phyloP scores from a whole-genome alignment of 1,139 yeast genomes.

The Nematodospora anomalae region DNA sequence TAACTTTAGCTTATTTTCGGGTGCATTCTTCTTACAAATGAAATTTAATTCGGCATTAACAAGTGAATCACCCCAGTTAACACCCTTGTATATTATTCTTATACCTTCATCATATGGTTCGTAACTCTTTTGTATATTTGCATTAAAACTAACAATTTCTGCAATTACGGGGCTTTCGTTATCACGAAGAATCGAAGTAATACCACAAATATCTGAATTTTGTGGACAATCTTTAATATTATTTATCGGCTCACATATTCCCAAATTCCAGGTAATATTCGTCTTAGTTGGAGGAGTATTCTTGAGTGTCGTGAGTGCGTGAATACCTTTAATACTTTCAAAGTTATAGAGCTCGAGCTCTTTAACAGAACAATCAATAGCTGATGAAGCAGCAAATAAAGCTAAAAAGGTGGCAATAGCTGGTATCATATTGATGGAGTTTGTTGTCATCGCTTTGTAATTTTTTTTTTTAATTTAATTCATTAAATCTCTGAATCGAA shows the following conservation, averaged over 20 bases:
- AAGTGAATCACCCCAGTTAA: conserved; percentile 68
- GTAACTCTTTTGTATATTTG: conserved; percentile 35
- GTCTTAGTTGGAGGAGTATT: conserved; percentile 81
- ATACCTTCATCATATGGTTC: conserved; percentile 42
- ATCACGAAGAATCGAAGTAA: conserved; percentile 53
- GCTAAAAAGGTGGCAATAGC: conserved; percentile 6
- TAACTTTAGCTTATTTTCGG: conserved; percentile 33
- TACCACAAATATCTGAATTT: conserved; percentile 70
- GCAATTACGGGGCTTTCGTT: conserved; percentile 43
- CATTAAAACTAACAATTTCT: conserved; percentile 53
- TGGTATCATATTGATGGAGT: conserved; percentile 1
- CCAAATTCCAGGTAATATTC: conserved; percentile 63
- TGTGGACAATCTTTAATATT: conserved; percentile 55
- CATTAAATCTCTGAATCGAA: not conserved
- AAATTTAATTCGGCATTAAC: conserved; percentile 55
- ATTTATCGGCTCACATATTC: conserved; percentile 59
- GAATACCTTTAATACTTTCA: conserved; percentile 50
- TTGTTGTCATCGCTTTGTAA: no score
- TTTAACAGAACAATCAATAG: conserved; percentile 47
- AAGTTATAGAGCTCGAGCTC: conserved; percentile 44
- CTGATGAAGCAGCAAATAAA: conserved; percentile 15
- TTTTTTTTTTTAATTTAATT: no score
- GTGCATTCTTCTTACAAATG: conserved; percentile 46
- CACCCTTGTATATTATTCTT: conserved; percentile 48
- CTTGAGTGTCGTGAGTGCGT: conserved; percentile 34